Evolutionary conservation across 805 yeast species (phyloP).

Genomic region (Tetrapisispora arboricola): DNA sequence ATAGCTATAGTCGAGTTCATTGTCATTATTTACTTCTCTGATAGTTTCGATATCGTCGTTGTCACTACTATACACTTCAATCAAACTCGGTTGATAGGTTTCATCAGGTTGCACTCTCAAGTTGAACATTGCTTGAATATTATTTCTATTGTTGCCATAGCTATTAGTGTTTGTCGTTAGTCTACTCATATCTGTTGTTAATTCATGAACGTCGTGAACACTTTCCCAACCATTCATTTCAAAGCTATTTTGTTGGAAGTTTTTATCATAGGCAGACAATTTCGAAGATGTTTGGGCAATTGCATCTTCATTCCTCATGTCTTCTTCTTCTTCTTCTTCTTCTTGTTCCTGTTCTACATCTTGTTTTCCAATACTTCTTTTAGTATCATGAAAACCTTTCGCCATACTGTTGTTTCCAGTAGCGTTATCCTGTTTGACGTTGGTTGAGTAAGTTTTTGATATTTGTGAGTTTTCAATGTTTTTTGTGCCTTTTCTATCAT

Average conservation of each 20-base stretch:
- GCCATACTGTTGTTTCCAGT: too few species aligned
- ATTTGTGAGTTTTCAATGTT: neutral
- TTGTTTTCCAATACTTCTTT: too few species aligned
- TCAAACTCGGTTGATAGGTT: neutral
- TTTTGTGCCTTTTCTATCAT: neutral
- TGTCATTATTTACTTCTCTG: neutral
- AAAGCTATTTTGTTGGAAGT: neutral
- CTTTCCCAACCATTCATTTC: slow-evolving; percentile 20
- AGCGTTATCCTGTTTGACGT: too few species aligned
- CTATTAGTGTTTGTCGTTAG: neutral
- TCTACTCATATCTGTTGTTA: slow-evolving; percentile 4
- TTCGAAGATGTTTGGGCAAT: too few species aligned
- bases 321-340: too few species aligned
- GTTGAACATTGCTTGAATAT: slow-evolving; percentile 2
- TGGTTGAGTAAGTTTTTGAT: too few species aligned
- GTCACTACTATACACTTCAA: neutral
- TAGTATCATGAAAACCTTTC: too few species aligned
- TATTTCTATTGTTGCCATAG: neutral
- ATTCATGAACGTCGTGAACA: slow-evolving; percentile 25
- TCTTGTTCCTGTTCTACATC: too few species aligned
- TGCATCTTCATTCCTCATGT: too few species aligned
- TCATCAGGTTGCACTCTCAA: neutral
- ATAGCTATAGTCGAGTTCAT: neutral
- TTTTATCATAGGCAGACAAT: too few species aligned
- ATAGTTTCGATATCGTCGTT: neutral